Evolutionary conservation across 257 asterid genomes (phyloP), one percentile per base, ranked within the genome.

Genomic region (Solanum sitiens): DNA sequence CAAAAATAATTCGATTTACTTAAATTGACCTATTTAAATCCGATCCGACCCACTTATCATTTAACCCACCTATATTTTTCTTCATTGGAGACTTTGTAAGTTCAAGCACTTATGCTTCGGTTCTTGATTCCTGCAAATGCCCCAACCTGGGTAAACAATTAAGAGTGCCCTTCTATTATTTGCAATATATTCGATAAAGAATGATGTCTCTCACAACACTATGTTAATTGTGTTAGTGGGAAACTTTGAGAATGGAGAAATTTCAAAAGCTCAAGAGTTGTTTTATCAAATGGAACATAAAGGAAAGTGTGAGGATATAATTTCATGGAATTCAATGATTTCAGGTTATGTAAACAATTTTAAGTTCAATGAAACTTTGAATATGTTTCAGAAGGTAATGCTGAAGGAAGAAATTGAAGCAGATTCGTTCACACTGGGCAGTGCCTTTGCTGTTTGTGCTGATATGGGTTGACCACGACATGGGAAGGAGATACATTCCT

Each of bases 261-360:
- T 93, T 90, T 35, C 71, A 2, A 93, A 87, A 83, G 98, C 96
- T 23, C 91, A 91, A 89, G 94, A 93, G 89, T 92, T 94, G 76
- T 94, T 96, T 53, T 87, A 91, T 89, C 87, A 68, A 89, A 93
- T 96, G 98, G 93, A 91, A 77, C 21, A 39, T 23, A 95, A 92
- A 50, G 94, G 94, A 32, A 90, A 87, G 68, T 59, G 86, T 35
- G 91, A 88, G 87, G 95, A 89, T 79, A 80, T 94, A 91, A 91
- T 94, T 86, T 91, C 98, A 2, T 96, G 98, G 98, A 95, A 95
- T 90, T 92, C 98, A 0, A 92, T 96, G 98, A 93, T n/a, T n/a
- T 92, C 99, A 32, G 98, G 99, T 25, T 95, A 91, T 42, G 94
- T 89, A 37, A 91, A 94, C 89, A 95, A 93, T 87, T 87, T 47